Evolutionary conservation across 805 yeast genomes (phyloP), one percentile per base, ranked within the genome.

Genomic region (Wickerhamiella vanderwaltii): DNA sequence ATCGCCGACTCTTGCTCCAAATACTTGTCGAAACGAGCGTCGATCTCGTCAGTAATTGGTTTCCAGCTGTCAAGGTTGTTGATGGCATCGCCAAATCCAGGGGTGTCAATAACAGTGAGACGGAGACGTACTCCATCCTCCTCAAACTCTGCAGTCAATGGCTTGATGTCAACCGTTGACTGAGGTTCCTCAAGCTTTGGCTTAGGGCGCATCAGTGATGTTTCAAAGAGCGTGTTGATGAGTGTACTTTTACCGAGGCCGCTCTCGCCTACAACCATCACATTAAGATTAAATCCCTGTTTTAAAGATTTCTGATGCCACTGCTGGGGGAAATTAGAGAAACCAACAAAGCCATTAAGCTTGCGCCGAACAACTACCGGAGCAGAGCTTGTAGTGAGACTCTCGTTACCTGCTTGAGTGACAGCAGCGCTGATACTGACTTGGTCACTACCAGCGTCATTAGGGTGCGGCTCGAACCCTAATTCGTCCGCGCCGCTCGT

Each of bases 241-340:
- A 86, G 83, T 7, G 63, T 60, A 30, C 60, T 55, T 37, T 69
- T 72, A 35, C 94, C 95, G 40, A 82, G 67, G 3, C 95, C 95
- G 39, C 80, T 68, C 59, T 80, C 86, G 23, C 96, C 95, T 24
- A 87, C 94, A 45, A 84, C 85, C 75, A 91, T 73, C 47, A 91
- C 60, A 60, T 91, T 91, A 59, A 91, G 73, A 53, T 69, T 73
- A 69, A 91, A 91, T 11, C 98, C 98, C 57, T 83, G 73, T 62
- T 81, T 79, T 47, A 85, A 75, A 2, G 94, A 79, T 63, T 82
- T 85, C 64, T 95, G 77, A 66, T 91, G 97, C 95, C 96, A 91
- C 67, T 91, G 98, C 59, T 87, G 91, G 45, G 98, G 98, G 57
- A 91, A 71, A 64, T 87, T 91, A 51, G 96, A 94, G 65, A 91